Evolutionary conservation across 257 asterid species (phyloP).

Genomic region (Scutellaria galericulata): DNA sequence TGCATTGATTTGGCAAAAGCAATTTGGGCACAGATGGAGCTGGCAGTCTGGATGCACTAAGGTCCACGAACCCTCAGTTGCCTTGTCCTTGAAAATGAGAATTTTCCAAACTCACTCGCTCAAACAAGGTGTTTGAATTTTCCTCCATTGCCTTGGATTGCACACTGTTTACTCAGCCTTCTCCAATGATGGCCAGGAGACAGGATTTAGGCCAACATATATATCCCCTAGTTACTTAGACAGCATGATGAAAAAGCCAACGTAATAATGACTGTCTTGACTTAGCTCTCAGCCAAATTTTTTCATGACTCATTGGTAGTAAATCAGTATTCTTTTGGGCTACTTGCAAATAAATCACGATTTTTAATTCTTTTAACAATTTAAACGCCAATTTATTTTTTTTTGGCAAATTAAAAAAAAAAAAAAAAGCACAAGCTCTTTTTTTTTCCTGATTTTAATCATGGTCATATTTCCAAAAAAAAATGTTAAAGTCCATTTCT

Average conservation of each 20-base stretch:
- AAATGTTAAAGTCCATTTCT: too few relatives aligned
- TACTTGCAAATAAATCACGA: too few relatives aligned
- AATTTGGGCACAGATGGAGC: constrained; percentile 15
- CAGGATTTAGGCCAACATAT: not conserved
- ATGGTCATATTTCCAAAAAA: too few relatives aligned
- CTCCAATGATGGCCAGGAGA: constrained; percentile 11
- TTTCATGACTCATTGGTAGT: constrained; percentile 18
- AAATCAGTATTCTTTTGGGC: too few relatives aligned
- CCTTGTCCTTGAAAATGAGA: constrained; percentile 2
- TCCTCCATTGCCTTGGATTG: constrained; percentile 8
- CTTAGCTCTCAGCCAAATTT: constrained; percentile 18
- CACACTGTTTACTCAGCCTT: constrained; percentile 21
- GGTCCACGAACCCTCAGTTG: not conserved
- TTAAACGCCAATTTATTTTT: too few relatives aligned
- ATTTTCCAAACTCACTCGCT: constrained; percentile 7
- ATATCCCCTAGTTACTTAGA: not conserved
- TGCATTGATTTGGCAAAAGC: constrained; percentile 26
- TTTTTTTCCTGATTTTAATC: too few relatives aligned
- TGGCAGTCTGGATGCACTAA: constrained; percentile 22
- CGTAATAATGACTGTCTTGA: constrained; percentile 6
- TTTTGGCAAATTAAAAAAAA: too few relatives aligned
- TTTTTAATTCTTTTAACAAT: too few relatives aligned
- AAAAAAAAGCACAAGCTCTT: too few relatives aligned
- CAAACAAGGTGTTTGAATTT: constrained; percentile 25
- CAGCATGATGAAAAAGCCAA: constrained; percentile 3